Evolutionary conservation across 805 yeast species (phyloP).

Genomic region (Spathaspora sp.): DNA sequence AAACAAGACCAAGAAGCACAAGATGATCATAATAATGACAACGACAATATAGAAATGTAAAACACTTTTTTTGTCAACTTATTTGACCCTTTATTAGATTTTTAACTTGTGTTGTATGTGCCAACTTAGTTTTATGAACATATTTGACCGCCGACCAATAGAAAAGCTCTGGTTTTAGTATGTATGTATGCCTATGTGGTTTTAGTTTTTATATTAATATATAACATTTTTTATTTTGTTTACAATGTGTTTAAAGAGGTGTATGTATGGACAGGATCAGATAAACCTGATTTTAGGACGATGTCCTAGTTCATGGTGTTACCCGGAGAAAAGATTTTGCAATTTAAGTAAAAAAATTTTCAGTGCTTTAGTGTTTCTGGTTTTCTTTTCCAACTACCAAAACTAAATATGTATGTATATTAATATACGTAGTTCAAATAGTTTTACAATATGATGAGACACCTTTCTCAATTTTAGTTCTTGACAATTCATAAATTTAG

Average conservation of each 20-base stretch:
- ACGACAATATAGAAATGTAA: not conserved
- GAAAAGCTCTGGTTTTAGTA: too few species aligned
- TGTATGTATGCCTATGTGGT: not conserved
- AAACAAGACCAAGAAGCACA: conserved; percentile 5
- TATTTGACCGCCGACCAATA: too few species aligned
- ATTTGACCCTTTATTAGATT: not conserved
- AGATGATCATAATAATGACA: not conserved
- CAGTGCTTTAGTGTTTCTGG: too few species aligned
- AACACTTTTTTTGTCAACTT: not conserved
- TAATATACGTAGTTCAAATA: not conserved
- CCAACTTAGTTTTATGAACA: not conserved
- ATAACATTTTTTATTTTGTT: not conserved
- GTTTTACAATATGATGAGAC: conserved; percentile 1
- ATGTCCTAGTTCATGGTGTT: too few species aligned
- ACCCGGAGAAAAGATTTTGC: not conserved
- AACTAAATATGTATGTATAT: conserved; percentile 1
- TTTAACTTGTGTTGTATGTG: not conserved
- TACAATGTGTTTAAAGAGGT: not conserved
- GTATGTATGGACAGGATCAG: too few species aligned
- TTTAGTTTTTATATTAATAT: not conserved
- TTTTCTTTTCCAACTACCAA: not conserved
- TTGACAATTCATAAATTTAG: conserved; percentile 3
- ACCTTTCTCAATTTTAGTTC: conserved; percentile 3
- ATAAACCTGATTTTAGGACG: too few species aligned
- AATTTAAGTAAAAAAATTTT: not conserved